A percentile compares a stretch with the other conserved stretches of the same genome.
Evolutionary conservation across 192 early-diverging fungal species (phyloP).

Genomic region (Dimargaris xerosporica): DNA sequence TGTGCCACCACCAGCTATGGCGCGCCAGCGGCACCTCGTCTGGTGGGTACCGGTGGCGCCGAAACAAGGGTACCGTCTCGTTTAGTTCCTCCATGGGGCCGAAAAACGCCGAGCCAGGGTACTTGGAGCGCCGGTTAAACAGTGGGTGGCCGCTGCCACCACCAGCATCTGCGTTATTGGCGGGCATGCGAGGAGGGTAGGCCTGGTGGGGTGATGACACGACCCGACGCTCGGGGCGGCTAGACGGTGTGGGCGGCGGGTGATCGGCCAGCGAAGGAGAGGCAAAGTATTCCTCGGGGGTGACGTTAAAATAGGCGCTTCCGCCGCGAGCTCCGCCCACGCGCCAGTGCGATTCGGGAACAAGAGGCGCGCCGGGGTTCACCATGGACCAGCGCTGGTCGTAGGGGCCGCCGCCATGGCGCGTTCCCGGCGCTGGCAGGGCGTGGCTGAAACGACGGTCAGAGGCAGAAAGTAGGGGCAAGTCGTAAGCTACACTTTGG

Average conservation of each 20-base stretch:
- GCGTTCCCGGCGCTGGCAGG: too few relatives aligned
- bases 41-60: constrained; percentile 15
- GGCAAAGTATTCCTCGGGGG: neutral
- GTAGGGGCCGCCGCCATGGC: neutral
- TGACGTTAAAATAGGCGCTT: neutral
- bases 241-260: neutral
- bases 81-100: constrained; percentile 28
- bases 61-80: constrained; percentile 29
- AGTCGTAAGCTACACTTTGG: constrained; percentile 1
- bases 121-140: constrained; percentile 8
- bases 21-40: neutral
- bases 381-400: constrained; percentile 8
- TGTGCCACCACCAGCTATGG: constrained; percentile 6
- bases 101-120: constrained; percentile 12
- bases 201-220: neutral
- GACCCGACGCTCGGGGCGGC: neutral
- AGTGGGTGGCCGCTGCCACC: too few relatives aligned
- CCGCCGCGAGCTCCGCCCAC: neutral
- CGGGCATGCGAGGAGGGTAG: neutral
- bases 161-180: too few relatives aligned
- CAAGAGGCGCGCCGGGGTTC: neutral
- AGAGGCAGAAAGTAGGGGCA: neutral
- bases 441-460: neutral
- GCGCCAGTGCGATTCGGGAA: neutral
- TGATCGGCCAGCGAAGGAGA: neutral